A percentile compares a stretch with the other conserved stretches of the same genome.
These are phyloP conservation scores for Kwoniella pini DNA, from an alignment of 768 basidiomycete species.

Conservation along the genomic window DNA sequence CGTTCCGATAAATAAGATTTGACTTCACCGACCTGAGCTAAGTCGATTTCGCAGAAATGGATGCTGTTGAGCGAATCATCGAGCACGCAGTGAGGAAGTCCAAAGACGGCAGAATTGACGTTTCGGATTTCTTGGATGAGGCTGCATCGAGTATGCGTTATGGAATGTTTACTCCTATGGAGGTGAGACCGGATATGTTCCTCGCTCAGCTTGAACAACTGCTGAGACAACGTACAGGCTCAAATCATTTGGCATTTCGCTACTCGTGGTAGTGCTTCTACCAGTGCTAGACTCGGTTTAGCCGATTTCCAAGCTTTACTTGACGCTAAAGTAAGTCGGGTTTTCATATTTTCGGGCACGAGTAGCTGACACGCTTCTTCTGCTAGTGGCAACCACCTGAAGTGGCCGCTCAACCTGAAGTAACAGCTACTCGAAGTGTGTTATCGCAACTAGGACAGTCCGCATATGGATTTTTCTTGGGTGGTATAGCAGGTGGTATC, in stretches of 20 bases:
- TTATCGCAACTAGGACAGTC: conserved; percentile 67
- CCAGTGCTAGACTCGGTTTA: conserved; percentile 70
- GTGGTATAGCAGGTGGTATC: conserved; percentile 84
- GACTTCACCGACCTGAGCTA: neutral
- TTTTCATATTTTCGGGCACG: too few relatives aligned
- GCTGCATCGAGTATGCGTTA: conserved; percentile 84
- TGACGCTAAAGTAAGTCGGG: conserved; percentile 67
- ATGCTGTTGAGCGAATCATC: conserved; percentile 90
- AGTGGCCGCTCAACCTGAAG: conserved; percentile 18
- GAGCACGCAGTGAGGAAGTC: conserved; percentile 85
- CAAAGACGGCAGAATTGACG: conserved; percentile 93
- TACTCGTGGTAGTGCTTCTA: conserved; percentile 66
- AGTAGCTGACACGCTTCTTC: too few relatives aligned
- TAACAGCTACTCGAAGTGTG: conserved; percentile 43
- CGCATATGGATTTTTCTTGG: conserved; percentile 81
- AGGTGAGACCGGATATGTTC: conserved; percentile 58
- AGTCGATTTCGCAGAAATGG: conserved; percentile 67
- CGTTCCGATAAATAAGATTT: neutral
- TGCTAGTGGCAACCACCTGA: conserved; percentile 50
- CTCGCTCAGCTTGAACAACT: neutral
- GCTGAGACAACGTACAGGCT: conserved; percentile 26
- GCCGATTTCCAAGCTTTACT: conserved; percentile 90
- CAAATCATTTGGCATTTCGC: conserved; percentile 97
- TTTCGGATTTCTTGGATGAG: conserved; percentile 91
- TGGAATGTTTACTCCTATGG: conserved; percentile 95